Base-by-base conservation (phyloP, 129 eudicot genomes). In the Saussurea involucrata region DNA sequence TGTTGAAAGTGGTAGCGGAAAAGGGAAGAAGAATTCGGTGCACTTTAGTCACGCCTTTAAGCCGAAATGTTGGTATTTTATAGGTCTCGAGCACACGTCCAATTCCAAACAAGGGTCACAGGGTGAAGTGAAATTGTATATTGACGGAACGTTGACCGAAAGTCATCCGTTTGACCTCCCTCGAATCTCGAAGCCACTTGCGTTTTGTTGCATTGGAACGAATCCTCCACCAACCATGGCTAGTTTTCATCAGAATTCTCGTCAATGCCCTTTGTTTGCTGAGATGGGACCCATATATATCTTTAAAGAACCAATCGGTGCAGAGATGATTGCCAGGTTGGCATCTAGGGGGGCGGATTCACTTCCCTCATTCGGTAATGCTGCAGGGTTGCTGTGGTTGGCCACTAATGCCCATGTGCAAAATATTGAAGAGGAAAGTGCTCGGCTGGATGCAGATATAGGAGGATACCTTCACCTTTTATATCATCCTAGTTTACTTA, bases 271-370 rank as follows among this genome's bases (percentile, higher is more conserved):
- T 24, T 83, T 93, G 85, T 93, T 93, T 89, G 98, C 97, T 55
- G 98, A 93, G 83, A 89, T 93, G 96, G 98, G 98, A 17, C 96
- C 98, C 8, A 71, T 93, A 42, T 93, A 93, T 81, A 91, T 93
- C 11, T 93, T 93, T 76, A 93, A 89, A 80, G 97, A 93, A 75
- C 81, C 97, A 13, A 79, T 93, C 76, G 97, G 98, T 31, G 85
- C 91, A 5, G 98, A 91, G 61, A 87, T 83, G 79, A 86, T 93
- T 85, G 72, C 84, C 33, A 93, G 97, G 77, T 83, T 93, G 86
- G 93, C 98, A 84, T 75, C 94, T 58, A 84, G 98, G 72, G 98
- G 98, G 60, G 93, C 95, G 4, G 98, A 93, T 86, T 80, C 88
- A 69, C 88, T 93, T 65, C 98, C 98, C 69, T 84, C 88, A 69